Base-by-base conservation (phyloP, 495 filamentous ascomycete genomes). In the Talaromyces liani region DNA sequence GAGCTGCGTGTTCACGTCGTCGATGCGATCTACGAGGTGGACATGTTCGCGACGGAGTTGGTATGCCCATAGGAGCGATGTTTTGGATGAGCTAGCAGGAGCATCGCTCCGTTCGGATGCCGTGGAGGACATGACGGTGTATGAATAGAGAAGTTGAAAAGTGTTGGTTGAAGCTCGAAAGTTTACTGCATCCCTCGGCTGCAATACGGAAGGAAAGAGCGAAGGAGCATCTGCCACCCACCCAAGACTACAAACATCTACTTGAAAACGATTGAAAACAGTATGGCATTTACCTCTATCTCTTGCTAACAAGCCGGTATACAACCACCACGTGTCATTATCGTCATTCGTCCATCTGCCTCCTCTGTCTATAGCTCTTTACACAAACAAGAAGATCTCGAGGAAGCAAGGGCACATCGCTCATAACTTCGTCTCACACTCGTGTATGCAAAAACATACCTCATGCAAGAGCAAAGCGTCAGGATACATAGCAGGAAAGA, bases 381-480 rank as follows among this genome's bases (percentile, higher is more conserved):
- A 70, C 62, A 71, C 62, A 63, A 58, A 64, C 54, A 65, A 72
- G 66, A 65, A 61, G 64, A 63, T 71, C 73, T 63, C 69, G 69
- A 71, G 67, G 71, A 76, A 36, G 27, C 56, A 16, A 20, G 24
- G 53, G 56, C 56, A 75, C 67, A 71, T 74, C 70, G 74, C 73
- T 76, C 69, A 76, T 77, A 31, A 36, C 60, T 34, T 54, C 25
- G 60, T 34, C 60, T 41, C 4, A 20, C 39, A 51, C 9, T 77
- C 70, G 74, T 74, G 76, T 70, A 77, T 73, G 70, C 64, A 64
- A 34, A 66, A 70, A 27, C 69, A 77, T 74, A 68, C 76, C 45
- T 76, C 75, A 75, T 78, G 75, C 75, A 77, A 77, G 61, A 68
- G 71, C 69, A 74, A 70, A 71, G 72, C 74, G 72, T 70, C 72